Percentiles rank a stretch among this genome's conserved stretches.
Conservation (phyloP, 2,329 filamentous ascomycete genomes). For the Fusarium verrucosum region DNA sequence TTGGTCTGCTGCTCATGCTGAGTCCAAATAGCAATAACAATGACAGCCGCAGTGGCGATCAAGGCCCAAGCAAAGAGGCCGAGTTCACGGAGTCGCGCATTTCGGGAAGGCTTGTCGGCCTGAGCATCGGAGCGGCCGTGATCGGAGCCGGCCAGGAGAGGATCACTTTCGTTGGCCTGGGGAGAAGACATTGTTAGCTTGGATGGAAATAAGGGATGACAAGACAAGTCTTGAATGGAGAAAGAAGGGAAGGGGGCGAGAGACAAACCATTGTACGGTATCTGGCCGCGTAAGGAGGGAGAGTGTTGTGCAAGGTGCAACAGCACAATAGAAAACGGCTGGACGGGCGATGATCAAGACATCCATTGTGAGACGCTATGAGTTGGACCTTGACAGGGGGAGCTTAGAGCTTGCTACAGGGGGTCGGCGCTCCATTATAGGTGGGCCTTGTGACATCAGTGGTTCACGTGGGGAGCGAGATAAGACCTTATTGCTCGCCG, state of each 20-base stretch:
- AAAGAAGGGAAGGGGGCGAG: background rate
- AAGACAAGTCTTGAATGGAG: conserved; percentile 11
- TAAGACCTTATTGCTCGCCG: conserved; percentile 7
- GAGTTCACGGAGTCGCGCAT: conserved; percentile 70
- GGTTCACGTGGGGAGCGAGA: conserved; percentile 18
- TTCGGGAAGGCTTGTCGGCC: conserved; percentile 40
- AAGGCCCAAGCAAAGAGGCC: conserved; percentile 85
- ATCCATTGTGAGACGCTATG: conserved; percentile 13
- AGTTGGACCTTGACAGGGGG: conserved; percentile 13
- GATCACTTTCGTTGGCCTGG: conserved; percentile 55
- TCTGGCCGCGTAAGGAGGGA: conserved; percentile 22
- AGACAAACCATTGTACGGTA: conserved; percentile 33
- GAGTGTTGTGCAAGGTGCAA: conserved; percentile 19
- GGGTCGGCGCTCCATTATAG: conserved; percentile 10
- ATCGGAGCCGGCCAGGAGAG: conserved; percentile 52
- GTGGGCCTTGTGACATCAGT: conserved; percentile 36
- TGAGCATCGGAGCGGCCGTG: conserved; percentile 46
- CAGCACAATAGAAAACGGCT: conserved; percentile 5
- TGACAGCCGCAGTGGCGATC: conserved; percentile 78
- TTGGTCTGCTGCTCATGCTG: conserved; percentile 72
- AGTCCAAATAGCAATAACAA: conserved; percentile 80
- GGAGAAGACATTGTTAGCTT: conserved; percentile 29
- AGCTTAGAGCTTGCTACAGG: conserved; percentile 14
- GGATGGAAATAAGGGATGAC: background rate
- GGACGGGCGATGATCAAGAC: conserved; percentile 1